These are phyloP conservation scores for Saccharomycopsis synnaedendra DNA, from an alignment of 805 yeast genomes.

Conservation along the genomic window DNA sequence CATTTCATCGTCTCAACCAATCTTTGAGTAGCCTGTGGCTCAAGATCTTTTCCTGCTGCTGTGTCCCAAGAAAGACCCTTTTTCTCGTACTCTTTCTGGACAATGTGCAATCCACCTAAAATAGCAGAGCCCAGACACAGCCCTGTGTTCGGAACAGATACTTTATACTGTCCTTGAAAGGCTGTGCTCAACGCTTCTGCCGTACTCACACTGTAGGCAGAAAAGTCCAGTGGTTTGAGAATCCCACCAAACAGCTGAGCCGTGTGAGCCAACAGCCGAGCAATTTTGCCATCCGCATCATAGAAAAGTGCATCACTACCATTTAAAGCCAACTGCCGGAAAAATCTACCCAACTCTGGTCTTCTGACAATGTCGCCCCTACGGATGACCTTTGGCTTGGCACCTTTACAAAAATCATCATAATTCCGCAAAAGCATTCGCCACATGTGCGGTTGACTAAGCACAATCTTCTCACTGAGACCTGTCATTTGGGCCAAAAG, in stretches of 20 bases:
- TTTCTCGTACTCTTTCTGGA: constrained; percentile 33
- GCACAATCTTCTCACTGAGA: constrained; percentile 27
- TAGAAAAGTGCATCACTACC: constrained; percentile 75
- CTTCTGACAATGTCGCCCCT: constrained; percentile 53
- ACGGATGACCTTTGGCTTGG: constrained; percentile 14
- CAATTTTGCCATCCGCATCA: constrained; percentile 73
- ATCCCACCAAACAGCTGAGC: constrained; percentile 56
- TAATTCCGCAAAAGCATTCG: constrained; percentile 33
- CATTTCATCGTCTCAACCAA: constrained; percentile 85
- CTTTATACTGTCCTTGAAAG: constrained; percentile 29
- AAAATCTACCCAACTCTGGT: constrained; percentile 52
- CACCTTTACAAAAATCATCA: constrained; percentile 1
- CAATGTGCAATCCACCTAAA: constrained; percentile 58
- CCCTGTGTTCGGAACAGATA: constrained; percentile 48
- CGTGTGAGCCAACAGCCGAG: constrained; percentile 39
- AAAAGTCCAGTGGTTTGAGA: constrained; percentile 53
- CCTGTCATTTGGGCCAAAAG: constrained; percentile 22
- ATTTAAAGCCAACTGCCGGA: constrained; percentile 56
- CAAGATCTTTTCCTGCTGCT: constrained; percentile 32
- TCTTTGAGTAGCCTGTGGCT: constrained; percentile 45
- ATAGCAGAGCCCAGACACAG: constrained; percentile 80
- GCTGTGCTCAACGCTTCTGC: constrained; percentile 31
- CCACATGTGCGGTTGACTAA: constrained; percentile 37
- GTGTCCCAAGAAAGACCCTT: constrained; percentile 17
- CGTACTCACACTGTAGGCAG: constrained; percentile 38